Base-by-base conservation (phyloP, 768 basidiomycete genomes). In the Paxillus rubicundulus region DNA sequence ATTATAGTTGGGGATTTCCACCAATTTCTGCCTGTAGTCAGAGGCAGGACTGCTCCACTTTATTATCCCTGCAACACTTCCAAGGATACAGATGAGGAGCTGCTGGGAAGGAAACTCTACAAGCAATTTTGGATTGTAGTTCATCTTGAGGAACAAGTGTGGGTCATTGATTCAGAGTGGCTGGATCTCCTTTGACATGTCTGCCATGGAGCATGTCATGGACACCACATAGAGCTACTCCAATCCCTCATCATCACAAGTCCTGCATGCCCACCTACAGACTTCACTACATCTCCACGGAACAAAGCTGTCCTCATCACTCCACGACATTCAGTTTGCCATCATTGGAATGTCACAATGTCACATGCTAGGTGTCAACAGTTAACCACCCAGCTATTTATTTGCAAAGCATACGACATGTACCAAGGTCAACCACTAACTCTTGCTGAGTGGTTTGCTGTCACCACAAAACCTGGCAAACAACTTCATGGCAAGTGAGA, bases 341-440 rank as follows among this genome's bases (percentile, higher is more conserved):
- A 6, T 6, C 24, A 24, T 6, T 24, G 24, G 2, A 24, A 24
- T 6, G 4, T 5, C 6, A 6, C 6, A 24, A 24, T 24, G 24
- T 4, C 24, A 24, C 24, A 4, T 24, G 24, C 24, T 24, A 24
- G 24, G 24, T 78, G 73, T 66, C 74, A 0, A 55, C 63, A 2
- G 13, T 57, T 1, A 28, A 61, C 61, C 0, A 20, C 58, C 1
- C 50, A 36, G 3, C n/a, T 71, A 2, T 76, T 69, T 46, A 50
- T 67, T 0, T 65, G 65, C 5, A 27, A 27, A 0, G 70, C 73
- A 5, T 61, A 68, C 2, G 75, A 78, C 55, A 56, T 37, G 0
- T 50, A 66, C 0, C 33, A 42, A 1, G 55, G 55, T 3, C n/a
- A 4, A 8, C 9, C 7, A 4, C 16, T 59, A 10, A 13, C 24